Evolutionary conservation across 148 eudicot species (phyloP).

Genomic region (Amaranthus palmeri): DNA sequence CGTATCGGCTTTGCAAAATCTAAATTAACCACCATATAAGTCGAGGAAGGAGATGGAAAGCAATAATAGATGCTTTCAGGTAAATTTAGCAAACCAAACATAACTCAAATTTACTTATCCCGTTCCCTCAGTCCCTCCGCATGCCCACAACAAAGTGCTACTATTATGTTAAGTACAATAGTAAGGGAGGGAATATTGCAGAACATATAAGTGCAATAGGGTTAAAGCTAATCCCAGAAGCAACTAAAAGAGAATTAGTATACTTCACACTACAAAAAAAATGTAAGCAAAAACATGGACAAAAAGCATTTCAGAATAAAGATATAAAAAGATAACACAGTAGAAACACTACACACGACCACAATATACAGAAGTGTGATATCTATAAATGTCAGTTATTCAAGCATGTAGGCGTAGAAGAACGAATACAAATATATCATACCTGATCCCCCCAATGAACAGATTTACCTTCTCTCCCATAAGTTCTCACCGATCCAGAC

Average conservation of each 20-base stretch:
- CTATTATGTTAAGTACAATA: no score
- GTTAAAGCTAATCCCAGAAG: not conserved
- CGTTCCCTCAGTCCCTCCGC: no score
- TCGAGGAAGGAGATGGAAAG: not conserved
- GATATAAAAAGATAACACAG: not conserved
- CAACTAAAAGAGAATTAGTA: not conserved
- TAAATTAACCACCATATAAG: not conserved
- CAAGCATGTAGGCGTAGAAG: not conserved
- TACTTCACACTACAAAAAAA: no score
- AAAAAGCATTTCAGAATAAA: not conserved
- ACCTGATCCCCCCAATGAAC: conserved; percentile 99
- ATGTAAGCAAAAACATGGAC: not conserved
- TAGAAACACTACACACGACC: not conserved
- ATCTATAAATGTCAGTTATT: not conserved
- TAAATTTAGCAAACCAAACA: not conserved
- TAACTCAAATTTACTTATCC: not conserved
- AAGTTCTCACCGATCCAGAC: conserved; percentile 52
- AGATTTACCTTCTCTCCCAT: conserved; percentile 79
- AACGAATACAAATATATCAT: conserved; percentile 20
- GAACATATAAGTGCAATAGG: not conserved
- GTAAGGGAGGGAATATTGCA: no score
- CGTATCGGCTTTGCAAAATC: not conserved
- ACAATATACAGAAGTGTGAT: not conserved
- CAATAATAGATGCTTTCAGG: not conserved
- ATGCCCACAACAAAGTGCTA: no score